Percentiles rank a stretch among this genome's conserved stretches.
phyloP scores from a whole-genome alignment of 176 grass and related monocot genomes.

The sorghum (Sorghum bicolor) region Sorghum_bicolor_NCBIv3 NC_012871.2:13727501-13728000 shows the following conservation, averaged over 20 bases:
- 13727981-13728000: slow-evolving; percentile 55
- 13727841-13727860: background rate
- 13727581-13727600: background rate
- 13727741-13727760: background rate
- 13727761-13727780: background rate
- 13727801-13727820: background rate
- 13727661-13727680: background rate
- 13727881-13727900: slow-evolving; percentile 84
- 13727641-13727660: background rate
- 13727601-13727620: background rate
- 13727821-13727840: background rate
- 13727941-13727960: slow-evolving; percentile 74
- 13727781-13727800: background rate
- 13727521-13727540: background rate
- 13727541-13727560: background rate
- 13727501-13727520: background rate
- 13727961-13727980: slow-evolving; percentile 57
- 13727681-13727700: background rate
- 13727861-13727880: slow-evolving; percentile 56
- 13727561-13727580: background rate
- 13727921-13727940: slow-evolving; percentile 78
- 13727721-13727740: background rate
- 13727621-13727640: background rate
- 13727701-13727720: background rate
- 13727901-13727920: slow-evolving; percentile 94